Evolutionary conservation across 1,139 yeast species (phyloP), one percentile per base, ranked within the genome.

Genomic region (Meyerozyma sp.): DNA sequence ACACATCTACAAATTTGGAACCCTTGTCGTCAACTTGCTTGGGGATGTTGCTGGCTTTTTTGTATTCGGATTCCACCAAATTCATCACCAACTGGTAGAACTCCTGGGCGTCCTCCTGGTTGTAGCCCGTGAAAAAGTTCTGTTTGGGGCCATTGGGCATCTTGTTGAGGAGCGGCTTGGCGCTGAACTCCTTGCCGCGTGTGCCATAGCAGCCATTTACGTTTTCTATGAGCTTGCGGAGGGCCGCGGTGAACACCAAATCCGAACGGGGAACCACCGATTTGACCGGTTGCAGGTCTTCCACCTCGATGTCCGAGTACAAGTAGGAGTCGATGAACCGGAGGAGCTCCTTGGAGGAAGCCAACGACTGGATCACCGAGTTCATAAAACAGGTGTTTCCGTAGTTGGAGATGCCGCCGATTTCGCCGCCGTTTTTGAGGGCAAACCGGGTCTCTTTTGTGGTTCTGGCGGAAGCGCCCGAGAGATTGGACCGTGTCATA

Each of bases 361-460:
- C 91, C 49, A 90, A 67, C 11, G 89, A 77, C 62, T 90, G 97
- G 32, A 90, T 68, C 1, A 90, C 96, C 18, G 90, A 82, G 62
- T 90, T 90, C 95, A 90, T 89, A 55, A 90, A 90, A 61, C 97
- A 90, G 0, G 96, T 88, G 57, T 90, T 90, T 11, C 96, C 96
- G 51, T 89, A 96, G 61, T 90, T 90, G 49, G 80, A 76, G 37
- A 90, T 70, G 1, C 97, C 97, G 23, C 96, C 96, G 32, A 88
- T 76, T 49, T 77, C 79, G 4, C 91, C 91, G 47, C 93, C 93
- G 49, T 71, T 70, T 41, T 67, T 67, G 49, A 70, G 51, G 20
- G 81, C 81, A 49, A 68, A 67, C 37, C 58, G 59, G 32, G 57
- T 56, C 46, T 66, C 69, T 40, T 58, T 60, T 20, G 37, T 20